A percentile compares a stretch with the other conserved stretches of the same genome.
Evolutionary conservation across 805 yeast genomes (phyloP).

Genomic region (Candida michaelii): DNA sequence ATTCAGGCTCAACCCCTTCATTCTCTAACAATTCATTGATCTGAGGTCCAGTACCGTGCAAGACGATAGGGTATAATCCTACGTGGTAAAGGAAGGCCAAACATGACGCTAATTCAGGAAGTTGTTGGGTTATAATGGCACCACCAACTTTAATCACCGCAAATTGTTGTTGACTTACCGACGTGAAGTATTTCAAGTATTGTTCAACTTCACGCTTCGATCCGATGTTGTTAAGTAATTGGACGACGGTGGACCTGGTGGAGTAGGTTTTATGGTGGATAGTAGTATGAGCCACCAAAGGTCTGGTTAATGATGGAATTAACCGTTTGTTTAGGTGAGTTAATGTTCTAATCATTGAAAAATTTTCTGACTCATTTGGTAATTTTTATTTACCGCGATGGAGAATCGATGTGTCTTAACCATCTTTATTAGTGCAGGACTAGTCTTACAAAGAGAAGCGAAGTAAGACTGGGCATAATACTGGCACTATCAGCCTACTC

Average conservation of each 20-base stretch:
- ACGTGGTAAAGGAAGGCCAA: constrained; percentile 95
- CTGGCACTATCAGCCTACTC: no score
- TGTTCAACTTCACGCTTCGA: constrained; percentile 98
- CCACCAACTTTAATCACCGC: constrained; percentile 99
- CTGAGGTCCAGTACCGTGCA: constrained; percentile 99
- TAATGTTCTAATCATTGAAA: constrained; percentile 13
- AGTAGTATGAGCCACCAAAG: no score
- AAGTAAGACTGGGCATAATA: no score
- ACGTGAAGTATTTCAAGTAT: constrained; percentile 92
- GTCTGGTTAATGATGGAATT: no score
- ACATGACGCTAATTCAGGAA: constrained; percentile 92
- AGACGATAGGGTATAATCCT: constrained; percentile 92
- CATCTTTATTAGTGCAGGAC: no score
- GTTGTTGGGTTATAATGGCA: constrained; percentile 93
- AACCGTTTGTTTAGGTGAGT: no score
- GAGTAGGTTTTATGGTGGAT: no score
- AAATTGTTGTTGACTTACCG: constrained; percentile 93
- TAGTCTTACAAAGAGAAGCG: no score
- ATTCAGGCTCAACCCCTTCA: constrained; percentile 94
- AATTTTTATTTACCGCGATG: constrained; percentile 13
- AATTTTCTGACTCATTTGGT: constrained; percentile 16
- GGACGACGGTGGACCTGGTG: constrained; percentile 94
- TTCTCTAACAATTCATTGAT: constrained; percentile 90
- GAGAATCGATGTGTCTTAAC: neutral
- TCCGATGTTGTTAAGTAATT: constrained; percentile 91